A percentile compares a stretch with the other conserved stretches of the same genome.
Evolutionary conservation across 371 early-diverging fungal species (phyloP).

Genomic region (Mucor lusitanicus): DNA sequence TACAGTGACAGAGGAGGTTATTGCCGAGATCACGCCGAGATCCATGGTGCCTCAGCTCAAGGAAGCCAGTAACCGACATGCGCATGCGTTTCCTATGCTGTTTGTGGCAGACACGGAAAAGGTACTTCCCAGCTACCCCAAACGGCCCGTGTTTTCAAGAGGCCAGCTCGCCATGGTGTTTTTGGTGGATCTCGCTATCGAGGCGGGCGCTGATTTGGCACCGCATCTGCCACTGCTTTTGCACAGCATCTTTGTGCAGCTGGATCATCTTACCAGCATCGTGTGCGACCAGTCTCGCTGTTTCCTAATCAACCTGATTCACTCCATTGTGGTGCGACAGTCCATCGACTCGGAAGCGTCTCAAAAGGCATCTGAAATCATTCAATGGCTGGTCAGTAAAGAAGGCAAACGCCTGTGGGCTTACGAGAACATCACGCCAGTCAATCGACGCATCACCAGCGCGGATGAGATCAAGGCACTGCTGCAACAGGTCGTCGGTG

Average conservation of each 20-base stretch:
- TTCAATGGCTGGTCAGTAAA: conserved; percentile 62
- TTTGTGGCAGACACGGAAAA: conserved; percentile 73
- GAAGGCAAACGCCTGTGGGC: conserved; percentile 83
- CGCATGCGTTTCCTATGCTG: conserved; percentile 43
- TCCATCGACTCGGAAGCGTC: conserved; percentile 62
- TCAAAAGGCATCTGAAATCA: conserved; percentile 60
- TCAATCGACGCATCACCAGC: conserved; percentile 48
- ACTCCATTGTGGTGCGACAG: conserved; percentile 66
- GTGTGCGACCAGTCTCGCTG: conserved; percentile 82
- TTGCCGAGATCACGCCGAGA: conserved; percentile 75
- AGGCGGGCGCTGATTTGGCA: conserved; percentile 70
- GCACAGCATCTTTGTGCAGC: conserved; percentile 78
- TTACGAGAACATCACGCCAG: conserved; percentile 78
- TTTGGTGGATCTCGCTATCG: conserved; percentile 80
- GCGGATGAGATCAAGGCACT: conserved; percentile 46
- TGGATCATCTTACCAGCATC: conserved; percentile 76
- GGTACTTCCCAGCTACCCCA: conserved; percentile 64
- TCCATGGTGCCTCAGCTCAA: conserved; percentile 72
- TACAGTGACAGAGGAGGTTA: conserved; percentile 63
- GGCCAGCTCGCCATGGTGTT: conserved; percentile 81
- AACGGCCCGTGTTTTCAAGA: conserved; percentile 73
- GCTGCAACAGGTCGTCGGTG: conserved; percentile 40
- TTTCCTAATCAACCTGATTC: conserved; percentile 80
- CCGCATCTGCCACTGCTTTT: conserved; percentile 75
- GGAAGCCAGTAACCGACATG: conserved; percentile 48